Evolutionary conservation across 768 basidiomycete genomes (phyloP).

Genomic region (Mrakia gelida): DNA sequence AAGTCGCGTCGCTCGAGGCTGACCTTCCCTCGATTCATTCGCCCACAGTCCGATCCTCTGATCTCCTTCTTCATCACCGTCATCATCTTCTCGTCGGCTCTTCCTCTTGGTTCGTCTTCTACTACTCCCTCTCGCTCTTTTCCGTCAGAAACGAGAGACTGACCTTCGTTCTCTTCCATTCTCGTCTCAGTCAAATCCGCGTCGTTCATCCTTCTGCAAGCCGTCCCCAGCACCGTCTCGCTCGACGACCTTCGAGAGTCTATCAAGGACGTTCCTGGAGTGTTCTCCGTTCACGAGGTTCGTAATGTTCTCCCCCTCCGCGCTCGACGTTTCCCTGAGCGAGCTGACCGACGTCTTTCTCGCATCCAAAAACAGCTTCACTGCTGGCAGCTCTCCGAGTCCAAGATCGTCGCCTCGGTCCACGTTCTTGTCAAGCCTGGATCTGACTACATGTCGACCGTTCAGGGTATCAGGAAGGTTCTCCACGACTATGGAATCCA

Average conservation of each 20-base stretch:
- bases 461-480: slow-evolving; percentile 71
- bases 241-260: slow-evolving; percentile 81
- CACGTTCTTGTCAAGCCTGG: slow-evolving; percentile 75
- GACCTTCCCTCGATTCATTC: slow-evolving; percentile 57
- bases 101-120: slow-evolving; percentile 58
- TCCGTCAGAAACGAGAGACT: slow-evolving; percentile 43
- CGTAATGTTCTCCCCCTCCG: neutral
- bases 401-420: slow-evolving; percentile 89
- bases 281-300: slow-evolving; percentile 67
- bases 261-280: slow-evolving; percentile 77
- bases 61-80: slow-evolving; percentile 90
- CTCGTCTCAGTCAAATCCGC: slow-evolving; percentile 58
- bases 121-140: slow-evolving; percentile 37
- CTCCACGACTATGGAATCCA: slow-evolving; percentile 91
- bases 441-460: slow-evolving; percentile 89
- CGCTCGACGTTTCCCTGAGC: neutral
- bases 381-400: slow-evolving; percentile 95
- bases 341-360: neutral
- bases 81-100: slow-evolving; percentile 92
- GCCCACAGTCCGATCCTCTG: slow-evolving; percentile 75
- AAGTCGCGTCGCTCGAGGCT: neutral
- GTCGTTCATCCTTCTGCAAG: slow-evolving; percentile 91
- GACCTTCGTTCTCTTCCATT: slow-evolving; percentile 27
- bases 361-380: slow-evolving; percentile 60
- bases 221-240: slow-evolving; percentile 82